Evolutionary conservation across 768 basidiomycete species (phyloP).

Genomic region (Imleria badia): DNA sequence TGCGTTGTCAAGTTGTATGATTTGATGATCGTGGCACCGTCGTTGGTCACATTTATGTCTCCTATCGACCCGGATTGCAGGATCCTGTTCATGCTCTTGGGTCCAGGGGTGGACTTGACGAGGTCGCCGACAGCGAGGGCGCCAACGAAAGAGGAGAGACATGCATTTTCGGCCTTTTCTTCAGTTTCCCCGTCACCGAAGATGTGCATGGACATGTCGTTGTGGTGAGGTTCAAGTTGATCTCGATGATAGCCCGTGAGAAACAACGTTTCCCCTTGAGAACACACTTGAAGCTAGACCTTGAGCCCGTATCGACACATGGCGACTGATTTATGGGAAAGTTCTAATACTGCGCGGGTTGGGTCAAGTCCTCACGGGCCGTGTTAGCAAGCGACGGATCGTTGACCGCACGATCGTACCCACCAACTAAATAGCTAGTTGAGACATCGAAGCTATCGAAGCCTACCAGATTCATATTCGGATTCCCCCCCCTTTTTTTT

Average conservation of each 20-base stretch:
- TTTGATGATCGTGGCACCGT: constrained; percentile 98
- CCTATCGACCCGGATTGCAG: constrained; percentile 88
- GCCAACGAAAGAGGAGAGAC: constrained; percentile 96
- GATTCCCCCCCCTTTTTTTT: too few relatives aligned
- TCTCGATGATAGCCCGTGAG: not conserved
- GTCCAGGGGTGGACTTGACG: constrained; percentile 97
- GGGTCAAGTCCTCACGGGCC: constrained; percentile 7
- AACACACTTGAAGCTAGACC: too few relatives aligned
- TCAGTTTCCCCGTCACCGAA: constrained; percentile 77
- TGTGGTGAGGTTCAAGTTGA: constrained; percentile 3
- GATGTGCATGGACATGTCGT: constrained; percentile 57
- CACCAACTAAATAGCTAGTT: too few relatives aligned
- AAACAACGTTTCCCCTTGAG: too few relatives aligned
- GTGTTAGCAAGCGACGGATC: constrained; percentile 83
- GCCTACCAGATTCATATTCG: too few relatives aligned
- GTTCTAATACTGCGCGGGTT: constrained; percentile 60
- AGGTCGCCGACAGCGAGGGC: constrained; percentile 97
- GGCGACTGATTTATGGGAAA: too few relatives aligned
- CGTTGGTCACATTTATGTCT: constrained; percentile 96
- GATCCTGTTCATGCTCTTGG: constrained; percentile 99
- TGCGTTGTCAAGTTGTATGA: constrained; percentile 97
- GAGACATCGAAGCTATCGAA: too few relatives aligned
- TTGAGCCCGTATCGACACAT: too few relatives aligned
- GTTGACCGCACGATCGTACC: too few relatives aligned
- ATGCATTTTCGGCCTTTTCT: constrained; percentile 97